Evolutionary conservation across 192 early-diverging fungal genomes (phyloP), one percentile per base, ranked within the genome.

Genomic region (Polychytrium aggregatum): DNA sequence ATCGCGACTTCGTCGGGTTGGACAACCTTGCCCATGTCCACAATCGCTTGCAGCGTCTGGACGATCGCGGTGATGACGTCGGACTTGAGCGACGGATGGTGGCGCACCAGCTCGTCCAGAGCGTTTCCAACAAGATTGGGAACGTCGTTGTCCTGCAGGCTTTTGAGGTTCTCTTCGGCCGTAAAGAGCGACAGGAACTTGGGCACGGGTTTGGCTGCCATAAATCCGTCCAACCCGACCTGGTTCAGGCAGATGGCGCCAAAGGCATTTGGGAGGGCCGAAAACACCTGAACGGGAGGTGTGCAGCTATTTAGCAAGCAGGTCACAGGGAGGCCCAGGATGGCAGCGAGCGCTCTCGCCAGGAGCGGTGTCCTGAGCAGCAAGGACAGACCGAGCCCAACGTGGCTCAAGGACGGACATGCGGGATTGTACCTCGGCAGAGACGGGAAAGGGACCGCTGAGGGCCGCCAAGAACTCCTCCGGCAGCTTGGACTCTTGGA

Each of bases 201-300:
- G 8, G 63, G 59, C 14, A 97, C 62, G 6, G 89, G 78, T 35
- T 78, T 78, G 0, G 72, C 75, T 28, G 72, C 64, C 37, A 74
- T 81, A 59, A 94, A 84, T 53, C 83, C 76, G 51, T 93, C 86
- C 50, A 98, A 55, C 13, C 96, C 96, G 1, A 67, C 57, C 9
- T 78, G 61, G 58, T 99, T 99, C 34, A 99, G 57, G 56, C 93
- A 97, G 27, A 97, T 85, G 20, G 96, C 93, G 29, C 93, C 92
- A 68, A 99, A 85, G 0, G 88, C 93, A 51, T 84, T 87, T 6
- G 94, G 88, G 7, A 93, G 70, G 18, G 85, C 84, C 37, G 72
- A 71, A 14, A 86, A 59, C 0, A 82, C 80, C 61, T 72, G n/a
- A n/a, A n/a, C n/a, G n/a, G n/a, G n/a, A 53, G 35, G 33, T 41